Base-by-base conservation (phyloP, 371 early-diverging fungal genomes). In the Mucor indicus region DNA sequence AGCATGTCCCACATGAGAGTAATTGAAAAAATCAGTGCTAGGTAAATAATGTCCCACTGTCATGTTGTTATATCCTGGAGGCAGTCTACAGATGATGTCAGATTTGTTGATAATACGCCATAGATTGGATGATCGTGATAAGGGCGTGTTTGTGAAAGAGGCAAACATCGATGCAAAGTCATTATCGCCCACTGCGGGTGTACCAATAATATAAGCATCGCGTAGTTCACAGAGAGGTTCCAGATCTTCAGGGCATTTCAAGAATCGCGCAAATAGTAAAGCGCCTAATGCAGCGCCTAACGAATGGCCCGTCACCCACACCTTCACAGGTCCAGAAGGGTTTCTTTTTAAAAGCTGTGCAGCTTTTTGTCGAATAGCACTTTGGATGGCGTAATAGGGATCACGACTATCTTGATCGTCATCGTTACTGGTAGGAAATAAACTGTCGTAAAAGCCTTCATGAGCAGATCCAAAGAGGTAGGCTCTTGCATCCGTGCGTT, bases 301-400 rank as follows among this genome's bases (percentile, higher is more conserved):
- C 0, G 77, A 79, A 49, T 79, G 77, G 0, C 79, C 79, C 5
- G 75, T 69, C 5, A 79, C 44, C 77, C 77, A 79, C 2, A 79
- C 29, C 25, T 74, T 73, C 20, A 75, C 55, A 17, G 72, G 74
- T 11, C 60, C 50, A 1, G 36, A 48, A 0, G 44, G 51, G 17
- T 59, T 30, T 3, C 29, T 31, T 8, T 25, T 9, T 39, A 70
- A 44, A 12, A 73, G 22, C 7, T 37, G 40, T 13, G 17, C 32
- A 1, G 79, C 79, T 11, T 48, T 62, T 9, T 61, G 50, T 33
- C 58, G 53, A 16, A 78, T 54, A 16, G 69, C 53, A 0, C 59
- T 53, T 55, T 71, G 65, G 29, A 75, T 74, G 11, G 68, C 56
- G 11, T 63, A 53, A 40, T 69, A 79, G 3, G 76, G 76, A 27